Percentiles rank a stretch among this genome's conserved stretches.
Evolutionary conservation across 2,329 filamentous ascomycete genomes (phyloP).

Genomic region (Stylonectria norvegica): DNA sequence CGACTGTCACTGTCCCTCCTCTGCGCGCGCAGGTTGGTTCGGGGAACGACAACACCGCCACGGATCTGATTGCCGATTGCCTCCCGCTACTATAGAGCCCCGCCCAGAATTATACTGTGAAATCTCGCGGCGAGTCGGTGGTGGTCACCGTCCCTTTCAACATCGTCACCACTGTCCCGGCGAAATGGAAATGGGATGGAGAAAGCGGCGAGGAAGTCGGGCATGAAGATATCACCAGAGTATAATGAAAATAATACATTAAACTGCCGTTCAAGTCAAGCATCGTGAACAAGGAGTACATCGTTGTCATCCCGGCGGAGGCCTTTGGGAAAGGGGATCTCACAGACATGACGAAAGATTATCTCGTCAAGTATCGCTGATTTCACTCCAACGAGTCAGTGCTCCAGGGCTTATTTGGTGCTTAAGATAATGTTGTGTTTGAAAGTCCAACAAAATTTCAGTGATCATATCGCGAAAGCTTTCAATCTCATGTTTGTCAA

Average conservation of each 20-base stretch:
- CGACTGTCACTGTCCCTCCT: constrained; percentile 5
- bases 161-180: constrained; percentile 10
- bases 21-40: constrained; percentile 2
- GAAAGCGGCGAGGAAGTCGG: constrained; percentile 1
- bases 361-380: constrained; percentile 3
- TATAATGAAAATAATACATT: constrained; percentile 9
- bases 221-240: constrained; percentile 11
- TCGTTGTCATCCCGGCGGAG: constrained; percentile 6
- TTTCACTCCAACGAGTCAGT: constrained; percentile 5
- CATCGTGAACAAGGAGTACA: constrained; percentile 9
- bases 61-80: constrained; percentile 8
- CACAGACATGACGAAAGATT: constrained; percentile 1
- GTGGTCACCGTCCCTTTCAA: constrained; percentile 2
- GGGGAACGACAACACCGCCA: constrained; percentile 1
- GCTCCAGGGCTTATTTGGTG: neutral
- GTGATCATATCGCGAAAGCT: constrained; percentile 1
- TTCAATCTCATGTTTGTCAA: constrained; percentile 1
- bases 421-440: neutral
- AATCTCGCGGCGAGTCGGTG: constrained; percentile 2
- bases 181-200: constrained; percentile 13
- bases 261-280: constrained; percentile 8
- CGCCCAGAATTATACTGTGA: constrained; percentile 2
- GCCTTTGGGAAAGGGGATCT: constrained; percentile 2
- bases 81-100: constrained; percentile 4
- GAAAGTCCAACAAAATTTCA: neutral